Conservation (phyloP, 2,329 filamentous ascomycete species). For the Exophiala viscosa region DNA sequence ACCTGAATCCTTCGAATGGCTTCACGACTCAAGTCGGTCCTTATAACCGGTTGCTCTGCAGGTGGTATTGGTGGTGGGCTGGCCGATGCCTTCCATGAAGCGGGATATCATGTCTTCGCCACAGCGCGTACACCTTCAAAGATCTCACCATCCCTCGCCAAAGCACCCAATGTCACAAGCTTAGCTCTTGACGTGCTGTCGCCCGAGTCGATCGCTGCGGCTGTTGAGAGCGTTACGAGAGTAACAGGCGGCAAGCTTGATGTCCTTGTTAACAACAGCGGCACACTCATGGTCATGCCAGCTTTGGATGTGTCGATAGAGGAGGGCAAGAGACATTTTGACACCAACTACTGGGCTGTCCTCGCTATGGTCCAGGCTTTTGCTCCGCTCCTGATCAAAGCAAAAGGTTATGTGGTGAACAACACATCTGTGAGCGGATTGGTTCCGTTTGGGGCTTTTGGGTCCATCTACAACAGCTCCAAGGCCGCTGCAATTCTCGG, state of each 20-base stretch:
- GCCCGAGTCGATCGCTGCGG: slow-evolving; percentile 11
- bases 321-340: slow-evolving; percentile 37
- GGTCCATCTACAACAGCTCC: slow-evolving; percentile 18
- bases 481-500: slow-evolving; percentile 14
- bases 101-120: slow-evolving; percentile 40
- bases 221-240: slow-evolving; percentile 27
- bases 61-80: slow-evolving; percentile 43
- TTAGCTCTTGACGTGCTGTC: slow-evolving; percentile 33
- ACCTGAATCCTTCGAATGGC: slow-evolving; percentile 7
- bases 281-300: slow-evolving; percentile 32
- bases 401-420: slow-evolving; percentile 30
- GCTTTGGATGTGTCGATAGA: slow-evolving; percentile 31
- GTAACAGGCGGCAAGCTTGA: slow-evolving; percentile 37
- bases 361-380: slow-evolving; percentile 37
- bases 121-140: slow-evolving; percentile 39
- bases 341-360: slow-evolving; percentile 43
- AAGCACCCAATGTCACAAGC: slow-evolving; percentile 28
- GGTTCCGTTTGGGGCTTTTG: slow-evolving; percentile 16
- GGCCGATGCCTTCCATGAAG: slow-evolving; percentile 36
- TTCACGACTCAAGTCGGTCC: slow-evolving; percentile 11
- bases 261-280: slow-evolving; percentile 48
- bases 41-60: slow-evolving; percentile 34
- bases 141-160: slow-evolving; percentile 30
- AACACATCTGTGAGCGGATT: slow-evolving; percentile 26
- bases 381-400: slow-evolving; percentile 31